Evolutionary conservation across 169 alveolate species (phyloP).

Genomic region (Eimeria acervulina): DNA sequence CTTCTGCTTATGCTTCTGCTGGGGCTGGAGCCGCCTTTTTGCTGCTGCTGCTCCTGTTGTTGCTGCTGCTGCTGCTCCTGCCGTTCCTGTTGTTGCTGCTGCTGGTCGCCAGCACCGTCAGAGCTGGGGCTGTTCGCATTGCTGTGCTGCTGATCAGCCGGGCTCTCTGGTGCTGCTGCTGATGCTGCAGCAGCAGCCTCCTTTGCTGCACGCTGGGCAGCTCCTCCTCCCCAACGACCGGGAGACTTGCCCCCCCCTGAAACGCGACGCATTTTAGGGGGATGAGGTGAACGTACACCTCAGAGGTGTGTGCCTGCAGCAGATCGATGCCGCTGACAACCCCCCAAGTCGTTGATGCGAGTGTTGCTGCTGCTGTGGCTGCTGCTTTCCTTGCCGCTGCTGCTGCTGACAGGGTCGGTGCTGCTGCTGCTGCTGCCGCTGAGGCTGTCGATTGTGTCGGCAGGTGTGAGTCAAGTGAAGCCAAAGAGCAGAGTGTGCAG

Average conservation of each 20-base stretch:
- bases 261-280: not conserved
- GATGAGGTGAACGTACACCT: conserved; percentile 24
- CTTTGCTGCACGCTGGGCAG: not conserved
- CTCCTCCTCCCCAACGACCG: not conserved
- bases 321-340: not conserved
- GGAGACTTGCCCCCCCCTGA: not conserved
- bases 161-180: conserved; percentile 9
- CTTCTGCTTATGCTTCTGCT: conserved; percentile 36
- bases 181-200: conserved; percentile 23
- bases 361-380: not conserved
- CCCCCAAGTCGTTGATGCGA: not conserved
- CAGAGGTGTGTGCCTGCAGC: not conserved
- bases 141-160: conserved; percentile 17
- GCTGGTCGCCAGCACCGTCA: not conserved
- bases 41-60: conserved; percentile 22
- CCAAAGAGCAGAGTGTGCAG: not conserved
- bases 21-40: not conserved
- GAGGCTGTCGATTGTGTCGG: not conserved
- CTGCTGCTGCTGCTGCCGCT: conserved; percentile 3
- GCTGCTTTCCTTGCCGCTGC: not conserved
- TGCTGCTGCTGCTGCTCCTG: not conserved
- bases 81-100: conserved; percentile 8
- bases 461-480: not conserved
- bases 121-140: not conserved
- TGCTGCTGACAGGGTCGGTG: not conserved